Conservation (phyloP, 805 yeast species). For the Isabelozyma heimii region DNA sequence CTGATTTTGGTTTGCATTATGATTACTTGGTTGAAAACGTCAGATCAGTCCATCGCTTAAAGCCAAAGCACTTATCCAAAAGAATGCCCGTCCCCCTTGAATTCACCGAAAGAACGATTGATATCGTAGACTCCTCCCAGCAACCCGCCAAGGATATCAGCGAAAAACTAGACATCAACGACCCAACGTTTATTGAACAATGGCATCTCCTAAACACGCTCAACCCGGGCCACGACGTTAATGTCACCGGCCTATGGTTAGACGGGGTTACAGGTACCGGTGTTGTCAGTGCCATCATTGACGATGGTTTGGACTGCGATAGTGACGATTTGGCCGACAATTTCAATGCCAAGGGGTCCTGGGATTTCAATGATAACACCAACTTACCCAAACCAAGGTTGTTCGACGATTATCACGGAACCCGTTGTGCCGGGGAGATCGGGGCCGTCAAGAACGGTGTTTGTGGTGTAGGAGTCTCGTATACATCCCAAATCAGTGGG, state of each 20-base stretch:
- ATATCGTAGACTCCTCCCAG: slow-evolving; percentile 50
- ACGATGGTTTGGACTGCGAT: slow-evolving; percentile 89
- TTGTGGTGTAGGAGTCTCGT: slow-evolving; percentile 98
- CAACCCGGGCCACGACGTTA: slow-evolving; percentile 80
- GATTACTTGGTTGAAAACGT: slow-evolving; percentile 31
- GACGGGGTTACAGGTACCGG: slow-evolving; percentile 79
- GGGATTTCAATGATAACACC: slow-evolving; percentile 84
- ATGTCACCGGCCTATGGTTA: slow-evolving; percentile 82
- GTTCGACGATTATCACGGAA: slow-evolving; percentile 87
- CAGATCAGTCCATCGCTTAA: slow-evolving; percentile 52
- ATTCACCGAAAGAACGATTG: slow-evolving; percentile 4
- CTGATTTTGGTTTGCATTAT: slow-evolving; percentile 20
- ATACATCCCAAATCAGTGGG: slow-evolving; percentile 81
- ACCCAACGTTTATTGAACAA: slow-evolving; percentile 80
- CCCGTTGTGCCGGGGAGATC: slow-evolving; percentile 97
- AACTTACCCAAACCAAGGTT: slow-evolving; percentile 78
- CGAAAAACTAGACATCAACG: slow-evolving; percentile 60
- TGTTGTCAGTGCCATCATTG: slow-evolving; percentile 83
- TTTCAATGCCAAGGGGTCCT: slow-evolving; percentile 77
- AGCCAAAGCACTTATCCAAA: slow-evolving; percentile 50
- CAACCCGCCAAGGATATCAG: slow-evolving; percentile 44
- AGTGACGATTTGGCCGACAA: slow-evolving; percentile 68
- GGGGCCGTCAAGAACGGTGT: slow-evolving; percentile 83
- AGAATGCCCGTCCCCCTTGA: slow-evolving; percentile 53
- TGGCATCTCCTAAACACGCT: slow-evolving; percentile 87